These are phyloP conservation scores for Elasticomyces elasticus DNA, from an alignment of 495 filamentous ascomycete genomes.

Conservation along the genomic window DNA sequence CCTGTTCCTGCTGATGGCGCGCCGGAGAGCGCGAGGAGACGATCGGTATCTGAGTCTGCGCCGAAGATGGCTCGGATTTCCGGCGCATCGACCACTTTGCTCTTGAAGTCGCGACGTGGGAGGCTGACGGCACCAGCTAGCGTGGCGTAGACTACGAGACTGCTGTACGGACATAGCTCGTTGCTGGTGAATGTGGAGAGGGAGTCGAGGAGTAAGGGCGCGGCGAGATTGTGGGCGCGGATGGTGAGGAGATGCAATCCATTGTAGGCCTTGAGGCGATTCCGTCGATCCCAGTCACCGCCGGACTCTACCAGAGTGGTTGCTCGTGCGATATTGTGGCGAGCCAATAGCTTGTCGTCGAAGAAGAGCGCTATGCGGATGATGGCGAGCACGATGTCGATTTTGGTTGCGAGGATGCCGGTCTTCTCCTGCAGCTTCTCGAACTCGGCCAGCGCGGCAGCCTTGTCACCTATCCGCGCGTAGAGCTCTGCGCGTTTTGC, in stretches of 20 bases:
- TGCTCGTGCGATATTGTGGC: conserved; percentile 86
- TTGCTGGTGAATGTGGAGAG: conserved; percentile 98
- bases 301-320: conserved; percentile 83
- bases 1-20: conserved; percentile 68
- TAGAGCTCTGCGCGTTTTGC: conserved; percentile 95
- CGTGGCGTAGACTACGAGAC: conserved; percentile 88
- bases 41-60: conserved; percentile 60
- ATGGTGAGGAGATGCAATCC: conserved; percentile 85
- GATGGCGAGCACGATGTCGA: conserved; percentile 90
- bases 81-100: conserved; percentile 93
- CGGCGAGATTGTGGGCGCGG: conserved; percentile 78
- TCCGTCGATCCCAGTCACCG: conserved; percentile 96
- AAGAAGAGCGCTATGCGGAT: conserved; percentile 94
- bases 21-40: conserved; percentile 66
- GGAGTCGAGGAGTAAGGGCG: conserved; percentile 88
- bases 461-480: conserved; percentile 91
- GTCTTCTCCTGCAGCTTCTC: conserved; percentile 92
- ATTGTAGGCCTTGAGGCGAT: conserved; percentile 96
- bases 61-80: conserved; percentile 96
- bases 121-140: conserved; percentile 88
- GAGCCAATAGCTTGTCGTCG: conserved; percentile 77
- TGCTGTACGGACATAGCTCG: conserved; percentile 91
- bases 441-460: conserved; percentile 83
- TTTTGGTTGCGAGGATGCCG: conserved; percentile 86
- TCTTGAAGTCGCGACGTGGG: conserved; percentile 96